A percentile compares a stretch with the other conserved stretches of the same genome.
These are phyloP conservation scores for Leccinum cinnamomeum DNA, from an alignment of 1,284 basidiomycete genomes.

Conservation along the genomic window DNA sequence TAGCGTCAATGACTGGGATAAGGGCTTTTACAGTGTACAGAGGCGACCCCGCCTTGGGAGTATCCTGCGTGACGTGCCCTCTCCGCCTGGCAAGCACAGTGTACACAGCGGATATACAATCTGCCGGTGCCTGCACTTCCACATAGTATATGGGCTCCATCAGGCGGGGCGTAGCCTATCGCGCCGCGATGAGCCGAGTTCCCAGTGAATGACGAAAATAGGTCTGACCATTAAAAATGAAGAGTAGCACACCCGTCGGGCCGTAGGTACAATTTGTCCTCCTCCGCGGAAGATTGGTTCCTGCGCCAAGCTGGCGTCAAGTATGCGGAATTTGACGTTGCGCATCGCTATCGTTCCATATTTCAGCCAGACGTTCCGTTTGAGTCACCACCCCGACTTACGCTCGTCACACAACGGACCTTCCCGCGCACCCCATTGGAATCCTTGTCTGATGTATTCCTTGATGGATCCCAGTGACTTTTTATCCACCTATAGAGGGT, in stretches of 20 bases:
- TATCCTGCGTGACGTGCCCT: slow-evolving; percentile 97
- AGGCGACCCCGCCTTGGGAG: slow-evolving; percentile 96
- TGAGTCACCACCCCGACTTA: slow-evolving; percentile 47
- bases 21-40: slow-evolving; percentile 97
- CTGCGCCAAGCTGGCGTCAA: slow-evolving; percentile 88
- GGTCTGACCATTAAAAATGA: slow-evolving; percentile 88
- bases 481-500: slow-evolving; percentile 75
- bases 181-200: slow-evolving; percentile 2
- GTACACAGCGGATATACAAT: slow-evolving; percentile 97
- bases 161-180: slow-evolving; percentile 82
- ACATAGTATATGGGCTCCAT: slow-evolving; percentile 99
- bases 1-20: slow-evolving; percentile 97
- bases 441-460: slow-evolving; percentile 97
- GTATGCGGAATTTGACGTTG: slow-evolving; percentile 95
- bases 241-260: slow-evolving; percentile 97
- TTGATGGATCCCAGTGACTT: slow-evolving; percentile 86
- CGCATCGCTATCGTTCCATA: slow-evolving; percentile 73
- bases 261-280: slow-evolving; percentile 98
- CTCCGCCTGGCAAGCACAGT: slow-evolving; percentile 94
- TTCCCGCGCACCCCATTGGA: slow-evolving; percentile 98
- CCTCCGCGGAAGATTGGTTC: slow-evolving; percentile 98
- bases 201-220: slow-evolving; percentile 8
- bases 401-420: slow-evolving; percentile 98
- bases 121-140: slow-evolving; percentile 97
- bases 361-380: slow-evolving; percentile 8